phyloP scores from a whole-genome alignment of 2,329 filamentous ascomycete species.

The Didymella sp. region DNA sequence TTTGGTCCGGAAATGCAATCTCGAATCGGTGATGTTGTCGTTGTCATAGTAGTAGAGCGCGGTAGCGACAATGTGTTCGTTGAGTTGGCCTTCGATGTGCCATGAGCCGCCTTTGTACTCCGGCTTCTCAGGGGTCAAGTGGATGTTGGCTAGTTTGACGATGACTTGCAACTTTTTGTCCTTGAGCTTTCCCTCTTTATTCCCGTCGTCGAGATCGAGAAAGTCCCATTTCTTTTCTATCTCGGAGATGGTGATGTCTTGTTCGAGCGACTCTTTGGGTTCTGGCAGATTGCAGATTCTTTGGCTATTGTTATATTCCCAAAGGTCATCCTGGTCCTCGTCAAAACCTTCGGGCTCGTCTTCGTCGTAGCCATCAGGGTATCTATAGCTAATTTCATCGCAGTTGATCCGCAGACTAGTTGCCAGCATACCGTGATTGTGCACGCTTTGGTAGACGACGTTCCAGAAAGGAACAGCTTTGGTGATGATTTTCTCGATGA shows the following conservation, averaged over 20 bases:
- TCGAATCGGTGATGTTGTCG: constrained; percentile 61
- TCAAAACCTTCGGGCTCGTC: neutral
- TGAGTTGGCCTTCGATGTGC: constrained; percentile 58
- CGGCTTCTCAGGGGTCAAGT: constrained; percentile 64
- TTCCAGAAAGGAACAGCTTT: constrained; percentile 28
- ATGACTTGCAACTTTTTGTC: constrained; percentile 62
- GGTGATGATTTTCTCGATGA: constrained; percentile 31
- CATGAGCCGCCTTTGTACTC: constrained; percentile 61
- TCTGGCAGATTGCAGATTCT: constrained; percentile 11
- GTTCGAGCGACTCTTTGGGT: neutral
- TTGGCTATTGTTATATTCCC: neutral
- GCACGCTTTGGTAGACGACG: constrained; percentile 5
- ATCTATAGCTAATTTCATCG: neutral
- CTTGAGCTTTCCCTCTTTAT: neutral
- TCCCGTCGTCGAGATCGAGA: neutral
- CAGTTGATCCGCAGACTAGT: constrained; percentile 3
- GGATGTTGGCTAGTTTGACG: constrained; percentile 66
- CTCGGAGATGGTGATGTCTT: constrained; percentile 1
- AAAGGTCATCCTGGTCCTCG: constrained; percentile 2
- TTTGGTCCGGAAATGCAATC: constrained; percentile 29
- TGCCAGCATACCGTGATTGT: neutral
- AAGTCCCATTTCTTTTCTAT: constrained; percentile 14
- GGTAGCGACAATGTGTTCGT: constrained; percentile 69
- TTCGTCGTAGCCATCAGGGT: constrained; percentile 2
- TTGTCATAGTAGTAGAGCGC: constrained; percentile 67